Base-by-base conservation (phyloP, 2,329 filamentous ascomycete genomes). In the Xylogone sp. region DNA sequence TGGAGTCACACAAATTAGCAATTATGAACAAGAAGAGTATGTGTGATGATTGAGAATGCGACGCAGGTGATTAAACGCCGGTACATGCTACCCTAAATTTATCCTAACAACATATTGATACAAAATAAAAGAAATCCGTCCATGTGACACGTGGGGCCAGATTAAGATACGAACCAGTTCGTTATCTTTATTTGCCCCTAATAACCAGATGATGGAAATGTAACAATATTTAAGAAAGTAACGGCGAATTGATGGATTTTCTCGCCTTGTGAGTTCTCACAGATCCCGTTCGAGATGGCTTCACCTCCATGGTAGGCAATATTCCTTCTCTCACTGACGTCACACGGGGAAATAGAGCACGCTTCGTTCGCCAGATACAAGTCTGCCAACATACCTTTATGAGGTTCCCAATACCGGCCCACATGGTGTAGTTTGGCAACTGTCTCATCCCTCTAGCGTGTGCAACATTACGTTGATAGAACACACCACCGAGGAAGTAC, bases 371-470 rank as follows among this genome's bases (percentile, higher is more conserved):
- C 55, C 54, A 53, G 51, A 61, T 42, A 57, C 63, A 62, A 48
- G 59, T 65, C 52, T 59, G 56, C 55, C 56, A 60, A 62, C 62
- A 75, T 81, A 94, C 93, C 77, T 81, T 87, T 63, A 96, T 72
- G 68, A 96, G 96, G 60, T 80, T 84, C 72, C 88, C 85, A 56
- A 97, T 88, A 50, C 90, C 87, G 24, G 90, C 85, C 94, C 94
- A 99, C 60, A 97, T 81, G 61, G 82, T 84, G 73, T 94, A 97
- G 72, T 99, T 97, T 49, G 94, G 94, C 60, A 97, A 75, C 69
- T 99, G 94, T 60, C 89, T 83, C 94, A 93, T 97, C 45, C 94
- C 94, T 56, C 94, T 81, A 62, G 96, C 91, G 68, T 99, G 90
- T 71, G 92, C 87, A 52, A 99, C 92, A 27, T 90, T 95, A 53